Percentiles rank a stretch among this genome's conserved stretches.
These are phyloP conservation scores for Gyromitra esculenta DNA, from an alignment of 2,329 filamentous ascomycete species.

Conservation along the genomic window DNA sequence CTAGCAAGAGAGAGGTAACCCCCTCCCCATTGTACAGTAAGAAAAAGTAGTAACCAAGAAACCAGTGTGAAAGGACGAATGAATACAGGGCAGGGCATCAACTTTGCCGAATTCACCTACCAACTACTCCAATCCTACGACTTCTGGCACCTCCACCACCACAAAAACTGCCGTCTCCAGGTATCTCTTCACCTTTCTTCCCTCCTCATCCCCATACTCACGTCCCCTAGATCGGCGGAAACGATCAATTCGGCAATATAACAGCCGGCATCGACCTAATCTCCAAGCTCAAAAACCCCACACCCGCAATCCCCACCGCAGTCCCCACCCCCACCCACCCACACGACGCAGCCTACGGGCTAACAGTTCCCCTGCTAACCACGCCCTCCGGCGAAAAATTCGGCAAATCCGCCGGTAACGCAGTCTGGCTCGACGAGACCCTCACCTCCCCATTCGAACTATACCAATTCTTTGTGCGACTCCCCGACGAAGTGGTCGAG, in stretches of 20 bases:
- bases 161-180: slow-evolving; percentile 65
- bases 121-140: slow-evolving; percentile 95
- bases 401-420: slow-evolving; percentile 93
- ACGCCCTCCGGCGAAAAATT: slow-evolving; percentile 88
- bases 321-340: neutral
- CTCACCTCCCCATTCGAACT: slow-evolving; percentile 85
- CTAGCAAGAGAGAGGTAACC: slow-evolving; percentile 85
- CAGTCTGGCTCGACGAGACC: slow-evolving; percentile 86
- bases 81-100: slow-evolving; percentile 89
- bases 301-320: neutral
- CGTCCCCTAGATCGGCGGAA: slow-evolving; percentile 81
- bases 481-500: slow-evolving; percentile 82
- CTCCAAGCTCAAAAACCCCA: slow-evolving; percentile 71
- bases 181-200: slow-evolving; percentile 15
- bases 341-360: slow-evolving; percentile 73
- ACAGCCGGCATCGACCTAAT: slow-evolving; percentile 86
- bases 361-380: slow-evolving; percentile 90
- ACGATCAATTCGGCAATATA: slow-evolving; percentile 97
- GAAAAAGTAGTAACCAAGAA: slow-evolving; percentile 85
- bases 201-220: neutral
- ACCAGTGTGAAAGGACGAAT: slow-evolving; percentile 81
- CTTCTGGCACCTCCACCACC: slow-evolving; percentile 86
- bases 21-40: slow-evolving; percentile 71
- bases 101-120: slow-evolving; percentile 91
- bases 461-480: slow-evolving; percentile 87